Evolutionary conservation across 2,329 filamentous ascomycete species (phyloP).

Genomic region (Blastomyces silverae): DNA sequence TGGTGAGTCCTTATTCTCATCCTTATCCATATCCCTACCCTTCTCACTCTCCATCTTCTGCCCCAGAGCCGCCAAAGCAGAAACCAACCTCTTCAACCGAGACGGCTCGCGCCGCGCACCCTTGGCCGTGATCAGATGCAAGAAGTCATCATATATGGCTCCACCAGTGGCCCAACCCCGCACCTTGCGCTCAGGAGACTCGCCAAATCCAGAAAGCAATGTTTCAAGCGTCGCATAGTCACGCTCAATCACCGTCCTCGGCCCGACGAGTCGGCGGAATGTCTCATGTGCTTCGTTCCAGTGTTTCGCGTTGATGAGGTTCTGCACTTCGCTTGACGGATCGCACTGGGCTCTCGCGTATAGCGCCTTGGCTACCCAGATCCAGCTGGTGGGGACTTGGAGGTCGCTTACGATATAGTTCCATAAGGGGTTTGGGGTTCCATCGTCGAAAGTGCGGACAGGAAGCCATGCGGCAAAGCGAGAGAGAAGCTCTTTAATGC

Average conservation of each 20-base stretch:
- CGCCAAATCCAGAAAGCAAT: constrained; percentile 64
- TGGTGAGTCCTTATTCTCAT: background rate
- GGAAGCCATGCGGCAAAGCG: constrained; percentile 61
- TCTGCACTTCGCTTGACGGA: constrained; percentile 64
- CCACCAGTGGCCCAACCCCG: constrained; percentile 72
- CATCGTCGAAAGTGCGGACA: constrained; percentile 49
- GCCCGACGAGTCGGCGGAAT: constrained; percentile 73
- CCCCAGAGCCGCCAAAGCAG: constrained; percentile 42
- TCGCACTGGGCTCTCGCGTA: constrained; percentile 69
- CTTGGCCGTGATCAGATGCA: constrained; percentile 44
- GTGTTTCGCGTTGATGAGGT: constrained; percentile 68
- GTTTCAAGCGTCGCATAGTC: constrained; percentile 64
- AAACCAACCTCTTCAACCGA: constrained; percentile 42
- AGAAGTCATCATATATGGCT: constrained; percentile 65
- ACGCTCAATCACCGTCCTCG: constrained; percentile 70
- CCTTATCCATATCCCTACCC: background rate
- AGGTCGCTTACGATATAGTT: constrained; percentile 56
- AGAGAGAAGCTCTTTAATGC: constrained; percentile 66
- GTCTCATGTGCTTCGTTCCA: constrained; percentile 78
- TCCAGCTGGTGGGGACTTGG: constrained; percentile 67
- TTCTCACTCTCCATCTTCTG: constrained; percentile 33
- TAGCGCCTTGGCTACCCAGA: constrained; percentile 80
- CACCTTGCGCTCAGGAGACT: constrained; percentile 55
- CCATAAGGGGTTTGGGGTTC: constrained; percentile 44
- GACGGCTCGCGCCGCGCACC: constrained; percentile 37